Conservation (phyloP, 2,329 filamentous ascomycete species). For the Penicillium sp. region DNA sequence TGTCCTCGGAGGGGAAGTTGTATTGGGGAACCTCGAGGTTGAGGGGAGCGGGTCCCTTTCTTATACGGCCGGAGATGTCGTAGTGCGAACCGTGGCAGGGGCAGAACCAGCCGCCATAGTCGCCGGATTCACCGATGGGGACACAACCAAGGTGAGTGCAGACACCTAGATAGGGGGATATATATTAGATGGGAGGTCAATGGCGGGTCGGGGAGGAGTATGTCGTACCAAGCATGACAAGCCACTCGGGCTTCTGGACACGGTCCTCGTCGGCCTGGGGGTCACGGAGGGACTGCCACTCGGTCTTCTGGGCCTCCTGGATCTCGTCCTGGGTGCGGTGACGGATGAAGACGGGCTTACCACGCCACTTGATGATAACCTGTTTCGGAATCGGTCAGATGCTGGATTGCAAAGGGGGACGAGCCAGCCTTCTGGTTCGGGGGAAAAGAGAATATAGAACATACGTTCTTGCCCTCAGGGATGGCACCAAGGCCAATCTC, state of each 20-base stretch:
- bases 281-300: slow-evolving; percentile 75
- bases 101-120: slow-evolving; percentile 99
- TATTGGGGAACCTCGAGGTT: slow-evolving; percentile 93
- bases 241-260: slow-evolving; percentile 97
- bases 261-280: slow-evolving; percentile 84
- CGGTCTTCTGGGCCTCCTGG: slow-evolving; percentile 81
- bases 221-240: slow-evolving; percentile 98
- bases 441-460: too few relatives aligned
- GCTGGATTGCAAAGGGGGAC: slow-evolving; percentile 5
- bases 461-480: slow-evolving; percentile 97
- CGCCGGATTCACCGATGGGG: slow-evolving; percentile 95
- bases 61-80: slow-evolving; percentile 96
- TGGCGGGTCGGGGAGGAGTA: too few relatives aligned
- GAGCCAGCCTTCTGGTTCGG: too few relatives aligned
- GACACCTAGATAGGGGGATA: slow-evolving; percentile 61
- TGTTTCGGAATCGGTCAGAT: too few relatives aligned
- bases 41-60: slow-evolving; percentile 91
- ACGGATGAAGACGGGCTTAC: slow-evolving; percentile 99
- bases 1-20: slow-evolving; percentile 83
- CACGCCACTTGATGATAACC: slow-evolving; percentile 99
- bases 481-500: slow-evolving; percentile 88
- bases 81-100: slow-evolving; percentile 99
- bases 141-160: slow-evolving; percentile 99
- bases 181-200: too few relatives aligned
- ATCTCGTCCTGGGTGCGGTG: slow-evolving; percentile 92